phyloP scores from a whole-genome alignment of 768 basidiomycete species.

The Russula vinacea region DNA sequence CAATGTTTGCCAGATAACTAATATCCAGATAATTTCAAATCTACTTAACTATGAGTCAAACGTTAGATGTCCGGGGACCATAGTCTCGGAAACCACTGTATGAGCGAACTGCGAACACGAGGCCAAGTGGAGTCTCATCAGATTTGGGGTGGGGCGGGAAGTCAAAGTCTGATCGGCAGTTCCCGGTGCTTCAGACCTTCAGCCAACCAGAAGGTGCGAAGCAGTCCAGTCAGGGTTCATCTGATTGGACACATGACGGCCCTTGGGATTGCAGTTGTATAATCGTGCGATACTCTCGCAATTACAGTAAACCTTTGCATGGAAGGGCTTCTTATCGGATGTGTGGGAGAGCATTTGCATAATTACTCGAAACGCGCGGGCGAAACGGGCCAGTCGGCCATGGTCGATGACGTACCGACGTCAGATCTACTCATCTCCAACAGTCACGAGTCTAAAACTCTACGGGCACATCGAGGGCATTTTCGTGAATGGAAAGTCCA shows the following conservation, averaged over 20 bases:
- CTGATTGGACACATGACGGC: constrained; percentile 11
- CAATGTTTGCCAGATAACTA: too few species aligned
- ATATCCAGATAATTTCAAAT: too few species aligned
- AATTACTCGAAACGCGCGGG: neutral
- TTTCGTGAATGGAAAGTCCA: too few species aligned
- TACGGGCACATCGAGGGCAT: too few species aligned
- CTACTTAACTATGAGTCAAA: too few species aligned
- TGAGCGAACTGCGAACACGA: constrained; percentile 6
- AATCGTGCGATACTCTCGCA: neutral
- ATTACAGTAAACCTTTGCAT: neutral
- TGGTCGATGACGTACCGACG: neutral
- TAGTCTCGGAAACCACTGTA: too few species aligned
- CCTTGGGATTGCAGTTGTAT: neutral
- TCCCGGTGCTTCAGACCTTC: neutral
- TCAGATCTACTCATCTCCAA: neutral
- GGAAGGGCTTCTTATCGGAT: neutral
- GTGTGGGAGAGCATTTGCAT: neutral
- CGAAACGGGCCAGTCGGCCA: neutral
- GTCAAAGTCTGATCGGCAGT: constrained; percentile 11
- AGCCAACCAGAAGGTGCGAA: neutral
- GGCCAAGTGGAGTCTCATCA: neutral
- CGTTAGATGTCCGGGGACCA: too few species aligned
- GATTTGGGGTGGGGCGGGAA: neutral
- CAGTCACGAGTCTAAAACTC: constrained; percentile 2
- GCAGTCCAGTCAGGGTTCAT: too few species aligned